Base-by-base conservation (phyloP, 805 yeast genomes). In the Torulaspora gathmanii region DNA sequence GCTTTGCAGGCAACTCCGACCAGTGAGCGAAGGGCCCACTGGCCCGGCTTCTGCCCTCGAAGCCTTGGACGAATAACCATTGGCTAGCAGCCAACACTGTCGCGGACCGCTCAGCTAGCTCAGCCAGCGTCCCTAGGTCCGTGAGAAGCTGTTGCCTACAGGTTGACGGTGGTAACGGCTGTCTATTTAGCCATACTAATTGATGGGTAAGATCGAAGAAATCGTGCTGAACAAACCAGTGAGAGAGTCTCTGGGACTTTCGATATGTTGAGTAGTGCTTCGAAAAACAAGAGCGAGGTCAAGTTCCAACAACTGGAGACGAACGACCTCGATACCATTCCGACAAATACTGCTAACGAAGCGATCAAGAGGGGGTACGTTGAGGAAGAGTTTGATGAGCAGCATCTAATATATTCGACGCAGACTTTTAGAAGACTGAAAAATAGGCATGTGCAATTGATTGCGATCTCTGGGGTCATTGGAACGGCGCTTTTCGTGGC, bases 401-500 rank as follows among this genome's bases (percentile, higher is more conserved):
- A 53, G 49, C 61, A 23, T 30, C 52, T 23, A 51, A 45, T 37
- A 19, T 57, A n/a, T 13, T 45, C 45, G 16, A 50, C 49, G 22
- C 44, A 40, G 13, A 72, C 77, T 2, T 70, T 69, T 25, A 64
- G 91, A 37, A 71, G 72, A 23, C 69, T 85, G 44, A 67, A 72
- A 49, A 78, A 80, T 42, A 70, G 95, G 47, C 95, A 88, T 66
- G 80, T 86, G 20, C 88, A 85, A 57, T 71, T 86, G 42, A 80
- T 86, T 49, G 84, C 87, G 10, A 81, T 86, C 19, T 88, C 91
- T 15, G 93, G 91, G 42, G 82, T 87, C 31, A 83, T 86, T 52
- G 95, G 95, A 31, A 82, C 91, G 1, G 91, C 86, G 7, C 67
- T 86, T 5, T 86, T 86, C 53, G 88, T 84, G 4, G 76, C 86